These are phyloP conservation scores for Pelargonium fulgidum DNA, from an alignment of 441 rosid genomes.

Conservation along the genomic window DNA sequence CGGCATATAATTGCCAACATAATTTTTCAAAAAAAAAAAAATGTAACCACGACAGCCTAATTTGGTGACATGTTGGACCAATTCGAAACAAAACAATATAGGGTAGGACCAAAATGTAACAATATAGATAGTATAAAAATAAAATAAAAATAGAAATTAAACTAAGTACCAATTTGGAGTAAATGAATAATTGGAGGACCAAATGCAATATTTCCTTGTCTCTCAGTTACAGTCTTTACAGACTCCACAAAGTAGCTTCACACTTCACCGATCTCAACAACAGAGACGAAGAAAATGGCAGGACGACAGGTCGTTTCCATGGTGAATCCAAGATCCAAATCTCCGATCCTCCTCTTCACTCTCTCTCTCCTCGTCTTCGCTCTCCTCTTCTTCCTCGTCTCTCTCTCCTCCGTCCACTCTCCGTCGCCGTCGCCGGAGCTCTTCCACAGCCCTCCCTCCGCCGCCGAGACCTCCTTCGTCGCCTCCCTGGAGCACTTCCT, in stretches of 20 bases:
- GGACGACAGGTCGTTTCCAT: background rate
- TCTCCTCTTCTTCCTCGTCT: constrained; percentile 28
- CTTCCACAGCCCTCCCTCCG: background rate
- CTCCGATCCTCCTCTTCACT: constrained; percentile 33
- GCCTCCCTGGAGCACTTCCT: constrained; percentile 61
- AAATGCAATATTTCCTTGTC: background rate
- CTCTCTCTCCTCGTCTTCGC: constrained; percentile 32
- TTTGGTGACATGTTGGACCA: too few relatives aligned
- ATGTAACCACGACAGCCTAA: too few relatives aligned
- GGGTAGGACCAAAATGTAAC: too few relatives aligned
- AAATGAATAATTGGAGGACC: too few relatives aligned
- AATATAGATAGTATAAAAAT: too few relatives aligned
- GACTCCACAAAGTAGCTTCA: background rate
- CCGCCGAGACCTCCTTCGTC: constrained; percentile 59
- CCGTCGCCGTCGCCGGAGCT: background rate
- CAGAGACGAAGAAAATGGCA: background rate
- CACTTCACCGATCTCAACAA: too few relatives aligned
- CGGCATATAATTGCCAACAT: too few relatives aligned
- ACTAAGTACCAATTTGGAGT: too few relatives aligned
- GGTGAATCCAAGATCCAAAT: constrained; percentile 32
- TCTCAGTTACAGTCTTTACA: background rate
- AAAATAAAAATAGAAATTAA: too few relatives aligned
- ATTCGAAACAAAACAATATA: too few relatives aligned
- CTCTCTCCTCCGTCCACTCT: constrained; percentile 19
- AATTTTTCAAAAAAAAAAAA: too few relatives aligned